Evolutionary conservation across 2,329 filamentous ascomycete species (phyloP).

Genomic region (Ceratocystis ficicola): DNA sequence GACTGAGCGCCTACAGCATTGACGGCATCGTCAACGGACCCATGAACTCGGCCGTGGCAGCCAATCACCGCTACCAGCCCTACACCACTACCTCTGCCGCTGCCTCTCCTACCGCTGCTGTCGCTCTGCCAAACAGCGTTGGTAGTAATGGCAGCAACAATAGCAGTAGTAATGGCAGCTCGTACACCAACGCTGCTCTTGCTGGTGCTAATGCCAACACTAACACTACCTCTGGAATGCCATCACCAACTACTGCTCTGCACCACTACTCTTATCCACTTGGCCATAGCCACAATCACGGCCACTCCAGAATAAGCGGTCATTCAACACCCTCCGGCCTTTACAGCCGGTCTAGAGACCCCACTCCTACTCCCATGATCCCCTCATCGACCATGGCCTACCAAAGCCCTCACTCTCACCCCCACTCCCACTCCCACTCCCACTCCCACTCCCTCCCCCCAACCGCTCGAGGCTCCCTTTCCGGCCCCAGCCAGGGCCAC

Average conservation of each 20-base stretch:
- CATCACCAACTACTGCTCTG: constrained; percentile 12
- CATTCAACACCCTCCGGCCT: constrained; percentile 23
- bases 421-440: neutral
- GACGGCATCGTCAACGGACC: neutral
- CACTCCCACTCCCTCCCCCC: neutral
- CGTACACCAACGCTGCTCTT: neutral
- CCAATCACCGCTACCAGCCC: constrained; percentile 21
- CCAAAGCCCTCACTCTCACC: neutral
- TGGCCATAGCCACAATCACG: constrained; percentile 26
- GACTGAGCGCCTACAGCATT: constrained; percentile 3
- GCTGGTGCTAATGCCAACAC: neutral
- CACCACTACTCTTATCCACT: constrained; percentile 24
- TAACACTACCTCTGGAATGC: neutral
- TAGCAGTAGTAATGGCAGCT: constrained; percentile 5
- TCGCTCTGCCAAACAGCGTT: constrained; percentile 7
- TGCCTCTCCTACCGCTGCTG: neutral
- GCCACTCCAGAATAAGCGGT: constrained; percentile 25
- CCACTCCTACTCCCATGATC: neutral
- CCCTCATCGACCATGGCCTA: neutral
- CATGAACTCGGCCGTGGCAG: neutral
- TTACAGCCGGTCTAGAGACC: constrained; percentile 7
- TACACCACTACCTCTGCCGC: neutral
- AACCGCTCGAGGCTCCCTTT: neutral
- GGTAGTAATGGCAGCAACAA: constrained; percentile 24
- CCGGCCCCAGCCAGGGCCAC: constrained; percentile 21